A percentile compares a stretch with the other conserved stretches of the same genome.
Conservation (phyloP, 768 basidiomycete genomes). For the Mycena kentingensis region DNA sequence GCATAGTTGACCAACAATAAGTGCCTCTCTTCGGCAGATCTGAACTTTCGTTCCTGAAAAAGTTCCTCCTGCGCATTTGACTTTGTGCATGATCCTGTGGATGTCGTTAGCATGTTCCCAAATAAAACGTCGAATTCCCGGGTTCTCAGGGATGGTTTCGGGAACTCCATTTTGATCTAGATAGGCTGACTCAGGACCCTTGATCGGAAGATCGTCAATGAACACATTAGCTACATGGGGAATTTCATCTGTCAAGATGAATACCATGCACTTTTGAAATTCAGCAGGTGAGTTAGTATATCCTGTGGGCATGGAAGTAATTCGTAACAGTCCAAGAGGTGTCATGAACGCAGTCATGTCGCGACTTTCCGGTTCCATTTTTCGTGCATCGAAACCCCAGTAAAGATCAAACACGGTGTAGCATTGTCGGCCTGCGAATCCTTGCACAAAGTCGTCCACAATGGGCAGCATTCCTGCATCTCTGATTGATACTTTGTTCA, state of each 20-base stretch:
- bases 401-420: constrained; percentile 20
- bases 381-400: constrained; percentile 19
- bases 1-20: constrained; percentile 31
- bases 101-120: constrained; percentile 36
- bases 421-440: no score
- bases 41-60: constrained; percentile 37
- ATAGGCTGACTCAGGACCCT: constrained; percentile 30
- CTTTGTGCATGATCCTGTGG: constrained; percentile 30
- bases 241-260: constrained; percentile 35
- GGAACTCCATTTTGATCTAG: constrained; percentile 20
- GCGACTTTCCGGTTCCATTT: constrained; percentile 4
- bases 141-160: constrained; percentile 21
- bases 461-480: no score
- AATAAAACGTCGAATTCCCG: constrained; percentile 32
- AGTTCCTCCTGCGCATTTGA: no score
- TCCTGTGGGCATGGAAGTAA: no score
- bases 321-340: no score
- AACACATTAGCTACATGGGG: constrained; percentile 28
- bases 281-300: constrained; percentile 23
- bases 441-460: no score
- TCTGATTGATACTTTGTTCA: no score
- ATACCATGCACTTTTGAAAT: constrained; percentile 26
- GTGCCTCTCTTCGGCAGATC: constrained; percentile 21
- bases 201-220: constrained; percentile 34
- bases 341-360: constrained; percentile 28